Evolutionary conservation across 441 rosid species (phyloP).

Genomic region (Syzygium syzygioides): DNA sequence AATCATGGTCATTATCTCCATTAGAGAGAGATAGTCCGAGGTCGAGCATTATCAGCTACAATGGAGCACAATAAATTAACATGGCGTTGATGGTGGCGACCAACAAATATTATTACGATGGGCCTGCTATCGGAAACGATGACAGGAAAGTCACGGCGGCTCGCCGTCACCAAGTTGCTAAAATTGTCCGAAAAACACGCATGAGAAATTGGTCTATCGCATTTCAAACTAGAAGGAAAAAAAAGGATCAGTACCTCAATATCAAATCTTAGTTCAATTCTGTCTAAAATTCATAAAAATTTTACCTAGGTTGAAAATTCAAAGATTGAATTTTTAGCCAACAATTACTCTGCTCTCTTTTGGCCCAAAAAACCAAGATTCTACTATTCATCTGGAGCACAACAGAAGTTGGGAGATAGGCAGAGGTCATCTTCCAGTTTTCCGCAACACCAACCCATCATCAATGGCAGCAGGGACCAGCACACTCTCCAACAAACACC

Average conservation of each 20-base stretch:
- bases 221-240: not conserved
- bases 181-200: not conserved
- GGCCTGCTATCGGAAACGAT: fast-evolving
- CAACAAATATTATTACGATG: fast-evolving
- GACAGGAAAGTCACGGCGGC: fast-evolving
- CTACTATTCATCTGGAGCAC: not conserved
- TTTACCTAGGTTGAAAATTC: not conserved
- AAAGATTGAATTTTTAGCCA: too few relatives aligned
- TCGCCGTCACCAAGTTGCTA: not conserved
- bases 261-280: not conserved
- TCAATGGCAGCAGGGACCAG: not conserved
- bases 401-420: not conserved
- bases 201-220: not conserved
- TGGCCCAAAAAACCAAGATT: too few relatives aligned
- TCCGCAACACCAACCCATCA: not conserved
- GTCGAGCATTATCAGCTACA: not conserved
- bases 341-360: too few relatives aligned
- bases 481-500: not conserved
- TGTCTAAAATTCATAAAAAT: not conserved
- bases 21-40: not conserved
- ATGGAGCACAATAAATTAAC: not conserved
- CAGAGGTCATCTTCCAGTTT: not conserved
- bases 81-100: not conserved
- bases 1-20: not conserved
- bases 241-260: not conserved